These are phyloP conservation scores for Catenaria anguillulae DNA, from an alignment of 371 early-diverging fungal genomes.

Conservation along the genomic window DNA sequence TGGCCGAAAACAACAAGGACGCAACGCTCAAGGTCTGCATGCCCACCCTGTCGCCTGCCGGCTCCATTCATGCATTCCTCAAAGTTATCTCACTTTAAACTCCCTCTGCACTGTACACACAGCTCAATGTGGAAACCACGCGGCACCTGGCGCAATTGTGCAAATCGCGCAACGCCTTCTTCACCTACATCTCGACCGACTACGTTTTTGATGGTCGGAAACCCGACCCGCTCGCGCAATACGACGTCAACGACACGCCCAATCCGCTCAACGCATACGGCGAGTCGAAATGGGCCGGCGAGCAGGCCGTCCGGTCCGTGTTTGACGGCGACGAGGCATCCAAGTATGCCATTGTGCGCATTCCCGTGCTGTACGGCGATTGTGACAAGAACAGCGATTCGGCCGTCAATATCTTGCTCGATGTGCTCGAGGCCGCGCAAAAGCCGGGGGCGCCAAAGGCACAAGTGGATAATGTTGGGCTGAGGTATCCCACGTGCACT, in stretches of 20 bases:
- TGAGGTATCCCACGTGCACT: constrained; percentile 67
- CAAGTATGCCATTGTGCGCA: constrained; percentile 41
- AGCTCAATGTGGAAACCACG: constrained; percentile 56
- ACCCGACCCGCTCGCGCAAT: constrained; percentile 35
- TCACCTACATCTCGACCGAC: constrained; percentile 78
- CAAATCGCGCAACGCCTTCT: constrained; percentile 27
- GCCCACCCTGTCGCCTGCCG: no score
- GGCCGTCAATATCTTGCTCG: constrained; percentile 55
- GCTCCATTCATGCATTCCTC: neutral
- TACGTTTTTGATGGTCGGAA: constrained; percentile 77
- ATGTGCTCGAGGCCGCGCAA: constrained; percentile 32
- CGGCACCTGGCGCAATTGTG: constrained; percentile 36
- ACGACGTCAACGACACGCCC: constrained; percentile 45
- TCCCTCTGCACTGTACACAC: neutral
- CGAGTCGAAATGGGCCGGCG: constrained; percentile 23
- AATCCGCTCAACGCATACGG: constrained; percentile 74
- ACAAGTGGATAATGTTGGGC: constrained; percentile 50
- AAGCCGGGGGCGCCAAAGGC: constrained; percentile 4
- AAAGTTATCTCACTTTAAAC: constrained; percentile 1
- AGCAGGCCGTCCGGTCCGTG: constrained; percentile 38
- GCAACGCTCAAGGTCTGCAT: constrained; percentile 34
- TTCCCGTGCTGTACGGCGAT: constrained; percentile 65
- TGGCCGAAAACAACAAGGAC: constrained; percentile 47
- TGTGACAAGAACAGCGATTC: constrained; percentile 50
- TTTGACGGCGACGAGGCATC: constrained; percentile 28